phyloP scores from a whole-genome alignment of 306 rosid genomes.

The Acacia crassicarpa region DNA sequence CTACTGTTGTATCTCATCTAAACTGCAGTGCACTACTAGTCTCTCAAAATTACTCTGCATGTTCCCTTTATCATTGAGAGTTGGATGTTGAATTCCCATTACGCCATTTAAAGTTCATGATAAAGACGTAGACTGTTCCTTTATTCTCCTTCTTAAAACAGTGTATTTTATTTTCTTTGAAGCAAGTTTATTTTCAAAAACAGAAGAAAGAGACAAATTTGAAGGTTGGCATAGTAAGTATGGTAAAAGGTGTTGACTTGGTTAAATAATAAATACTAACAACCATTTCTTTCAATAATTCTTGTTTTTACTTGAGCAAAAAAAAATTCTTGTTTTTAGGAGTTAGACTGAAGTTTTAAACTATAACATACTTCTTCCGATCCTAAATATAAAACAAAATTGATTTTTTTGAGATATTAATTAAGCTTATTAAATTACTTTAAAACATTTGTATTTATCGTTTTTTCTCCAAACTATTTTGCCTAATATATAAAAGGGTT shows the following conservation, averaged over 20 bases:
- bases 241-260: constrained; percentile 13
- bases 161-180: constrained; percentile 30
- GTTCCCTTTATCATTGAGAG: constrained; percentile 38
- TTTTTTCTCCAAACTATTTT: no score
- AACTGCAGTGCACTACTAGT: constrained; percentile 38
- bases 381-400: no score
- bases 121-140: constrained; percentile 36
- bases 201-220: constrained; percentile 39
- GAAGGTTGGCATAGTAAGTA: constrained; percentile 6
- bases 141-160: constrained; percentile 29
- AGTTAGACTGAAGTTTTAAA: not conserved
- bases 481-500: no score
- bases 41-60: constrained; percentile 40
- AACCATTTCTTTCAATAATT: constrained; percentile 20
- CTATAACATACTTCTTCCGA: not conserved
- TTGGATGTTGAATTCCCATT: constrained; percentile 32
- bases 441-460: no score
- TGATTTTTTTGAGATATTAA: no score
- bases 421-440: no score
- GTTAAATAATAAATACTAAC: not conserved
- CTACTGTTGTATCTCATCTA: constrained; percentile 64
- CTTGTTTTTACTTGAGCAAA: not conserved
- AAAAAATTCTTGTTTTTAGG: not conserved
- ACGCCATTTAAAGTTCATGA: constrained; percentile 37
- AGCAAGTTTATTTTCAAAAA: constrained; percentile 23